These are phyloP conservation scores for Coemansia sp. DNA, from an alignment of 192 early-diverging fungal species.

Conservation along the genomic window DNA sequence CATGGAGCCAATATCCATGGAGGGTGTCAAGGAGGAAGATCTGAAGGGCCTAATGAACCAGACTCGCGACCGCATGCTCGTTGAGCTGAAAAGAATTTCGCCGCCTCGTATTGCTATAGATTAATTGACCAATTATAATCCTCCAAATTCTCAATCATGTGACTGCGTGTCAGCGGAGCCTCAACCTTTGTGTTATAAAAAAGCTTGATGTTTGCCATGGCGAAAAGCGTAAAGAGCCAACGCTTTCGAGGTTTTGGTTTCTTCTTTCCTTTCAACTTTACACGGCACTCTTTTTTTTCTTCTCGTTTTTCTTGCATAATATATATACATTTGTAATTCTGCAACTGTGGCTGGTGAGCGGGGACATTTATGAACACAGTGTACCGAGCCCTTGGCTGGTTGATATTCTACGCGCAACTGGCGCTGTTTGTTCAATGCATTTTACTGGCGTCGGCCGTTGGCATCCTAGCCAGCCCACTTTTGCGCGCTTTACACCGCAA, in stretches of 20 bases:
- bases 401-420: constrained; percentile 42
- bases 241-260: neutral
- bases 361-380: constrained; percentile 6
- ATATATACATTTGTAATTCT: neutral
- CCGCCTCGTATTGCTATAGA: constrained; percentile 28
- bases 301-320: constrained; percentile 5
- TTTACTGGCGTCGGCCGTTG: constrained; percentile 29
- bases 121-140: constrained; percentile 6
- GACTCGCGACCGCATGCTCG: constrained; percentile 53
- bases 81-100: constrained; percentile 40
- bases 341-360: constrained; percentile 17
- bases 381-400: constrained; percentile 17
- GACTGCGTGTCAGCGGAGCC: neutral
- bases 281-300: too few relatives aligned
- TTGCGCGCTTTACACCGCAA: constrained; percentile 30
- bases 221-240: neutral
- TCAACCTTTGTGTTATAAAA: neutral
- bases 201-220: neutral
- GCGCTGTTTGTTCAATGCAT: constrained; percentile 43
- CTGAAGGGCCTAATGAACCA: constrained; percentile 42
- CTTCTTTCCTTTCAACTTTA: neutral
- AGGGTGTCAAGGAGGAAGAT: constrained; percentile 47
- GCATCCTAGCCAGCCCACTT: constrained; percentile 34
- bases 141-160: neutral
- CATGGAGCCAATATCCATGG: constrained; percentile 48